Evolutionary conservation across 805 yeast genomes (phyloP), one percentile per base, ranked within the genome.

Genomic region (Candida nanaspora): DNA sequence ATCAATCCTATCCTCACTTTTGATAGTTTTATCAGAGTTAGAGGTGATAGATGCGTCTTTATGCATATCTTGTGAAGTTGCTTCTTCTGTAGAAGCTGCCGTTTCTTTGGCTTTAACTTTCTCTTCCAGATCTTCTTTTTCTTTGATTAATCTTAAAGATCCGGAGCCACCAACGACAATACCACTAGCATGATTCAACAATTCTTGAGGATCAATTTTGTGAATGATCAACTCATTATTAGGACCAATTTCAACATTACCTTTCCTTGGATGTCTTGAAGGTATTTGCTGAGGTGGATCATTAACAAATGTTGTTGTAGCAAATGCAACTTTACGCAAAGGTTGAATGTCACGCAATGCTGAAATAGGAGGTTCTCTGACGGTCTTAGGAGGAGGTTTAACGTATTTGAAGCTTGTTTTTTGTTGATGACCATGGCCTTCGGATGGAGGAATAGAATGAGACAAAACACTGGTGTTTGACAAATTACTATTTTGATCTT

Each of bases 201-300:
- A 51, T 11, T 56, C 65, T 33, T 56, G 59, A 6, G 65, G 62
- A 26, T 51, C 53, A 13, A 58, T 33, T 34, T 57, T 61, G 41
- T 62, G 64, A 21, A 63, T 55, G 23, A 61, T 51, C 16, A 65
- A 45, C 33, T 55, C 61, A 20, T 68, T 68, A 41, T 62, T 59
- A 2, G 50, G 21, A 21, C 53, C 49, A 27, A 63, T 46, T 38
- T 65, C 69, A 19, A 82, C 88, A 53, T 86, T 82, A 7, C 97
- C 96, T 50, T 73, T 71, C 48, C 81, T 70, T 6, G 97, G 96
- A 44, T 71, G 73, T 53, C 95, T 66, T 2, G 95, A 83, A 2
- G 97, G 97, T 45, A 89, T 84, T 56, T 88, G 96, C 55, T 89
- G 97, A 1, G 96, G 95, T 2, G 97, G 97, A 59, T 89, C 96